These are phyloP conservation scores for Taxillus chinensis DNA, from an alignment of 164 flowering plant genomes.

Conservation along the genomic window DNA sequence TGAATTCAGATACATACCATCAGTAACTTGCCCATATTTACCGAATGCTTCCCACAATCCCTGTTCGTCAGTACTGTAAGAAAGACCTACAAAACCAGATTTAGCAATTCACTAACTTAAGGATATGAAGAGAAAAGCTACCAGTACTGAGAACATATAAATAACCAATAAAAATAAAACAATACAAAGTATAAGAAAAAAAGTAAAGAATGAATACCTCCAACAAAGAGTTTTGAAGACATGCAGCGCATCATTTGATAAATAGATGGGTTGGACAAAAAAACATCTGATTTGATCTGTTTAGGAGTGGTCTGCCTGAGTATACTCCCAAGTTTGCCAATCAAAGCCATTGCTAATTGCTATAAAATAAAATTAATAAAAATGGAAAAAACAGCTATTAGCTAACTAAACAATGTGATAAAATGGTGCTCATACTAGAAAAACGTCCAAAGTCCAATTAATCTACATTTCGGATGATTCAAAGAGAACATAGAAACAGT, in stretches of 20 bases:
- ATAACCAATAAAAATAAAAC: background rate
- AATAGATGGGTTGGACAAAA: conserved; percentile 26
- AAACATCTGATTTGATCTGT: conserved; percentile 16
- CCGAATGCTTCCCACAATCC: conserved; percentile 26
- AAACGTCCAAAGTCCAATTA: no score
- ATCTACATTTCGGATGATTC: no score
- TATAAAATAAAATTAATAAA: no score
- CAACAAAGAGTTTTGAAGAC: conserved; percentile 47
- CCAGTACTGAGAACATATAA: no score
- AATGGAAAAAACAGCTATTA: no score
- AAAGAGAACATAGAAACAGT: no score
- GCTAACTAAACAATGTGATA: no score
- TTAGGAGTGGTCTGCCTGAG: conserved; percentile 26
- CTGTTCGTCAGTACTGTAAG: background rate
- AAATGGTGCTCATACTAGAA: no score
- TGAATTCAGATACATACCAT: conserved; percentile 22
- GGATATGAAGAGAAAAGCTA: no score
- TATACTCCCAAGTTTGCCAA: conserved; percentile 30
- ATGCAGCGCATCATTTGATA: conserved; percentile 38
- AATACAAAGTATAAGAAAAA: background rate
- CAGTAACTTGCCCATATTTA: conserved; percentile 48
- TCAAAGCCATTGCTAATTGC: conserved; percentile 31
- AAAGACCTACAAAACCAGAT: background rate
- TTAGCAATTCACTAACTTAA: background rate
- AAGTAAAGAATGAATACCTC: conserved; percentile 19